Conservation (phyloP, 2,329 filamentous ascomycete genomes). For the Cladosporium sphaerospermum region DNA sequence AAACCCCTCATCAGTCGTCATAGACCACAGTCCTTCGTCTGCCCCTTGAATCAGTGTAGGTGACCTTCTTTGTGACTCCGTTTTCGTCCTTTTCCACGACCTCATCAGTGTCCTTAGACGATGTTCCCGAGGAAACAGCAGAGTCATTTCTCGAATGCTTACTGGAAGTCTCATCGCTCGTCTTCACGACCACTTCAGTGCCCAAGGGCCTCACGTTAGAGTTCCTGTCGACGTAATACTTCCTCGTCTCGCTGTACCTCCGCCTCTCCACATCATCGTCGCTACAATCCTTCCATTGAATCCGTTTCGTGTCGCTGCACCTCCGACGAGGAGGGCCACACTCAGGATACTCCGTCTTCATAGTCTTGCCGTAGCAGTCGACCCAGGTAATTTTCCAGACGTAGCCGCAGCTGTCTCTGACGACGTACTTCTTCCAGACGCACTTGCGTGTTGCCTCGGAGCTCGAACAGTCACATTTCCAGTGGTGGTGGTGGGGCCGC, state of each 20-base stretch:
- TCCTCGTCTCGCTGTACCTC: conserved; percentile 1
- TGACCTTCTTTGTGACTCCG: neutral
- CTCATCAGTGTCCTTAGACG: neutral
- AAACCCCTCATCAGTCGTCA: neutral
- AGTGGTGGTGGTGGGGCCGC: neutral
- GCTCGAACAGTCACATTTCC: neutral
- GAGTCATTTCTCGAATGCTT: neutral
- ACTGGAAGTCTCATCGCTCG: neutral
- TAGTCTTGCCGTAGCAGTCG: conserved; percentile 5
- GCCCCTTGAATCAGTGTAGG: conserved; percentile 2
- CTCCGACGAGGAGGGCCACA: neutral
- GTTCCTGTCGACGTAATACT: neutral
- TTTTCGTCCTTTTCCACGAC: neutral
- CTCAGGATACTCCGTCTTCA: conserved; percentile 6
- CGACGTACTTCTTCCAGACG: conserved; percentile 3
- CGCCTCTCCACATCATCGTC: neutral
- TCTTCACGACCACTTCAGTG: neutral
- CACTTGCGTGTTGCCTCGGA: neutral
- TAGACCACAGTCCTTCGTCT: conserved; percentile 6
- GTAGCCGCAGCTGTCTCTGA: conserved; percentile 1
- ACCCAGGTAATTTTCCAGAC: conserved; percentile 7
- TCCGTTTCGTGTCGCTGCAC: neutral
- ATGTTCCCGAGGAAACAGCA: neutral
- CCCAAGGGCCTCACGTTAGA: neutral
- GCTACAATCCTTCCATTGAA: neutral